Conservation (phyloP, 108 stramenopile species). For the Nannochloropsis granulata region DNA sequence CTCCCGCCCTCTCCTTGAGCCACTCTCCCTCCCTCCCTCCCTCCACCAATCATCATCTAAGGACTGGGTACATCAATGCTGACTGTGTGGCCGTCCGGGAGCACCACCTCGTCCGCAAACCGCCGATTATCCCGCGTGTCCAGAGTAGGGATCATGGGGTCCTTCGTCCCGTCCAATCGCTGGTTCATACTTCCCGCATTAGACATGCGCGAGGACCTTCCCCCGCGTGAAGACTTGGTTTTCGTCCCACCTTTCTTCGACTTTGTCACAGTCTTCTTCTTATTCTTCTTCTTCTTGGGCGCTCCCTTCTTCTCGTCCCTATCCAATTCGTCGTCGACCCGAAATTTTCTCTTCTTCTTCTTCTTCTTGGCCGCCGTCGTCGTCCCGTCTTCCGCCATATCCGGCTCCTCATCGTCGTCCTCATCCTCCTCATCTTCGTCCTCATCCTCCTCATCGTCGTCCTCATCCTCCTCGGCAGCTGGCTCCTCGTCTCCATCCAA, state of each 20-base stretch:
- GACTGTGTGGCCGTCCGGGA: neutral
- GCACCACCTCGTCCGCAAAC: neutral
- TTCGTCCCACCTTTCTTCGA: neutral
- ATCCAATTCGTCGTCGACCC: neutral
- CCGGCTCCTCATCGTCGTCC: neutral
- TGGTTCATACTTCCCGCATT: neutral
- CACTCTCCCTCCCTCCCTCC: too few relatives aligned
- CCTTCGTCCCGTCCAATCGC: neutral
- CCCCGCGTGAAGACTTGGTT: neutral
- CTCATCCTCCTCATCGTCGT: neutral
- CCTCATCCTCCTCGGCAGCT: neutral
- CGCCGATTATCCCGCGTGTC: neutral
- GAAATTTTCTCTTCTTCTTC: neutral
- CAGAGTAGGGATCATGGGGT: neutral
- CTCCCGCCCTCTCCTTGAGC: too few relatives aligned
- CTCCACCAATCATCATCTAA: neutral
- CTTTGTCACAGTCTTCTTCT: neutral
- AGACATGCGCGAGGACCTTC: neutral
- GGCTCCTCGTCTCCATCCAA: neutral
- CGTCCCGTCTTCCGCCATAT: neutral
- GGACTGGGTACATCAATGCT: neutral
- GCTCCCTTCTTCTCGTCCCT: neutral
- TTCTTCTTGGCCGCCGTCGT: neutral
- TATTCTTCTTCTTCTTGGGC: neutral
- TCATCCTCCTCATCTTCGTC: neutral